Evolutionary conservation across 2,329 filamentous ascomycete species (phyloP).

Genomic region (Aspergillus floridensis): DNA sequence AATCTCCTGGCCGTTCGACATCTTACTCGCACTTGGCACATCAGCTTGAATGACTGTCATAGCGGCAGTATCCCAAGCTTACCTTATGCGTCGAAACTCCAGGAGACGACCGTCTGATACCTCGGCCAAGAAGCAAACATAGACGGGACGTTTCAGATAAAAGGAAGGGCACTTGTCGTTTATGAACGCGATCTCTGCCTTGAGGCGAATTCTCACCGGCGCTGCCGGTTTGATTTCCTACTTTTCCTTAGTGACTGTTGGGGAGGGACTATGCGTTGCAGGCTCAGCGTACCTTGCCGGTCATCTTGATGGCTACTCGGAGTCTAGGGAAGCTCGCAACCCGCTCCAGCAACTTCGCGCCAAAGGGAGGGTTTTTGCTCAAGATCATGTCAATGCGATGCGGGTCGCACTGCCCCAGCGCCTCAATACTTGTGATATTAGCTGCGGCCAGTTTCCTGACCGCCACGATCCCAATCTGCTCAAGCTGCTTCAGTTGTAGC

Average conservation of each 20-base stretch:
- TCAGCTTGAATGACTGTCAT: conserved; percentile 24
- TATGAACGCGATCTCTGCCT: conserved; percentile 66
- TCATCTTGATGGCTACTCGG: conserved; percentile 53
- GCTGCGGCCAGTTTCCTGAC: conserved; percentile 70
- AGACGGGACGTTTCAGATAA: conserved; percentile 65
- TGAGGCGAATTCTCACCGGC: conserved; percentile 59
- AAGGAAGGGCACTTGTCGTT: conserved; percentile 61
- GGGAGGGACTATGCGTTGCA: conserved; percentile 26
- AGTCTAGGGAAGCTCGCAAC: conserved; percentile 71
- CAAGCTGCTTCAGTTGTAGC: conserved; percentile 78
- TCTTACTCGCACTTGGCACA: conserved; percentile 56
- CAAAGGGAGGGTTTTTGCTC: conserved; percentile 79
- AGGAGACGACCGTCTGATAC: conserved; percentile 66
- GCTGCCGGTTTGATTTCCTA: conserved; percentile 38
- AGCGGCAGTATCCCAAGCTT: conserved; percentile 9
- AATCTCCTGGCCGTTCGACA: conserved; percentile 62
- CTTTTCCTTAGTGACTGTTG: conserved; percentile 10
- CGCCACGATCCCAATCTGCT: conserved; percentile 71
- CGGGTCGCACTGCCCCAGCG: conserved; percentile 65
- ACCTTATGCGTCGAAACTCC: conserved; percentile 65
- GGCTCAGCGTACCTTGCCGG: conserved; percentile 41
- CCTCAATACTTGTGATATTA: conserved; percentile 68
- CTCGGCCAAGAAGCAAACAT: conserved; percentile 72
- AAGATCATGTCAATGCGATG: conserved; percentile 73
- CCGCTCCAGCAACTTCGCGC: conserved; percentile 63